Percentiles rank a stretch among this genome's conserved stretches.
Conservation (phyloP, 2,329 filamentous ascomycete genomes). For the Epichloe bromicola region DNA sequence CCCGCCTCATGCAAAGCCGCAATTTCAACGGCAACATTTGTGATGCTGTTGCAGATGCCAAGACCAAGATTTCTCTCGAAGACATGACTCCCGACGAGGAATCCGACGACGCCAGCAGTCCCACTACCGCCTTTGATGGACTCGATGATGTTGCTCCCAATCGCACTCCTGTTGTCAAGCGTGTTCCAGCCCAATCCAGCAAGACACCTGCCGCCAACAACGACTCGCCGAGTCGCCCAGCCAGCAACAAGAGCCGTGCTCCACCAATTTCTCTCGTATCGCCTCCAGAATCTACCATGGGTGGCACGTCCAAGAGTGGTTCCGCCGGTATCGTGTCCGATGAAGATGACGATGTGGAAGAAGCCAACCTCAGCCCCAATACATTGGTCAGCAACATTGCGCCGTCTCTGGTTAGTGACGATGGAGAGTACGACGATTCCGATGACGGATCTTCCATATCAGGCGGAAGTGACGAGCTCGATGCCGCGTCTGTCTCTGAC, state of each 20-base stretch:
- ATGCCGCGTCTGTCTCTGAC: constrained; percentile 46
- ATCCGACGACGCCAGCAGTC: constrained; percentile 25
- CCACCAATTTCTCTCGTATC: constrained; percentile 27
- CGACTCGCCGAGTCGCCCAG: constrained; percentile 30
- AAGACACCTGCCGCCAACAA: constrained; percentile 31
- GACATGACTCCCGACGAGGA: constrained; percentile 42
- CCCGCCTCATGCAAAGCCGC: constrained; percentile 47
- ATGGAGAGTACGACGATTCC: constrained; percentile 65
- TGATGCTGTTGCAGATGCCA: constrained; percentile 46
- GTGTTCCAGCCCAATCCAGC: constrained; percentile 44
- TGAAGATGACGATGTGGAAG: constrained; percentile 40
- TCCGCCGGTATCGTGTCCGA: constrained; percentile 18
- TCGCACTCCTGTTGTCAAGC: constrained; percentile 34
- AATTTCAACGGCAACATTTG: constrained; percentile 49
- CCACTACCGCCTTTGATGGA: constrained; percentile 7
- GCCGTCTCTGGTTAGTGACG: constrained; percentile 67
- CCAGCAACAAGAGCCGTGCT: constrained; percentile 43
- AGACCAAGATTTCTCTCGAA: constrained; percentile 37
- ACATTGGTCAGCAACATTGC: constrained; percentile 62
- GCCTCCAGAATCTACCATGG: constrained; percentile 15
- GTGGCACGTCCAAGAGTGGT: constrained; percentile 11
- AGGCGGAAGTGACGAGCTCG: constrained; percentile 41
- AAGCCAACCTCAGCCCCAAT: constrained; percentile 54
- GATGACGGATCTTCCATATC: constrained; percentile 50
- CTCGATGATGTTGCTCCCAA: constrained; percentile 9